phyloP scores from a whole-genome alignment of 1,284 basidiomycete species.

The Irpex sp. region DNA sequence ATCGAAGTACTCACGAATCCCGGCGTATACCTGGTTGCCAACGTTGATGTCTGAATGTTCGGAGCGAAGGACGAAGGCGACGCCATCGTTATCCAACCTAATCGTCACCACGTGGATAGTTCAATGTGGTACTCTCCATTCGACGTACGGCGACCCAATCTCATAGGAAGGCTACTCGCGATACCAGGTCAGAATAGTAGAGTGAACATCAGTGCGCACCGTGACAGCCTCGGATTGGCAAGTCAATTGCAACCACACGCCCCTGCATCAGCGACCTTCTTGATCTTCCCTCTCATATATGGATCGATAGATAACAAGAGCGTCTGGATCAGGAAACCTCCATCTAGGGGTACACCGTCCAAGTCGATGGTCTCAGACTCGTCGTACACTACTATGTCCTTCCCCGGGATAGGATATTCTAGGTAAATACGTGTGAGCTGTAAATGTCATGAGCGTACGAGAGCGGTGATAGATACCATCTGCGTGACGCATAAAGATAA shows the following conservation, averaged over 20 bases:
- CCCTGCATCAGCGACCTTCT: slow-evolving; percentile 4
- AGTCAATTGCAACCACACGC: too few species aligned
- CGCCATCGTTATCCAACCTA: slow-evolving; percentile 22
- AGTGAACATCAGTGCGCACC: too few species aligned
- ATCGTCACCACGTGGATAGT: too few species aligned
- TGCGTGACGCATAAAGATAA: slow-evolving; percentile 13
- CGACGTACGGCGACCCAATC: too few species aligned
- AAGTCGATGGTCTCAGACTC: slow-evolving; percentile 43
- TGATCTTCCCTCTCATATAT: slow-evolving; percentile 40
- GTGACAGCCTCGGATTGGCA: too few species aligned
- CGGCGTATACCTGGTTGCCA: slow-evolving; percentile 41
- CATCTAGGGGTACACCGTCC: slow-evolving; percentile 42
- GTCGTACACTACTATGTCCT: slow-evolving; percentile 45
- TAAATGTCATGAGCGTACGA: not conserved
- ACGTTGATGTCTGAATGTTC: slow-evolving; percentile 32
- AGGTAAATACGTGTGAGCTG: not conserved
- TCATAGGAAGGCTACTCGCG: too few species aligned
- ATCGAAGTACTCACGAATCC: slow-evolving; percentile 17
- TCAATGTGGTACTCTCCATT: too few species aligned
- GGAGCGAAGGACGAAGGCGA: slow-evolving; percentile 40
- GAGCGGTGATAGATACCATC: slow-evolving; percentile 3
- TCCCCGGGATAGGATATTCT: slow-evolving; percentile 46
- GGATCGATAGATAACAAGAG: slow-evolving; percentile 46
- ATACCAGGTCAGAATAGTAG: too few species aligned
- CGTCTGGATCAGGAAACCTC: slow-evolving; percentile 48